phyloP scores from a whole-genome alignment of 805 yeast species.

The Lipomyces spencermartinsiae region DNA sequence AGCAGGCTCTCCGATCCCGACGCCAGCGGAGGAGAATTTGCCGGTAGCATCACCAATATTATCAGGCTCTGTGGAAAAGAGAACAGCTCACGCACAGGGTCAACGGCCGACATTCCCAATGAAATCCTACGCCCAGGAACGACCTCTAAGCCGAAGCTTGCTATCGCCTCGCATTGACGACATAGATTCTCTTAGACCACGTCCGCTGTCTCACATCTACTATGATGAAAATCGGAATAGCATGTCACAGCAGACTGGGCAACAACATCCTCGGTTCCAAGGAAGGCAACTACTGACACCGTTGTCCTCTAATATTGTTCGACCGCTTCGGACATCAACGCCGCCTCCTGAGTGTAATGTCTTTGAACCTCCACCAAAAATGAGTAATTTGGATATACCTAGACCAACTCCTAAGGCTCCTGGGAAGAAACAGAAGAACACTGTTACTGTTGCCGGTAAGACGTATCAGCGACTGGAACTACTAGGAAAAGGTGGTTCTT shows the following conservation, averaged over 20 bases:
- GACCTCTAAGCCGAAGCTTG: conserved; percentile 5
- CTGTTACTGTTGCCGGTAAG: conserved; percentile 51
- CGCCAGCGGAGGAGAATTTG: not conserved
- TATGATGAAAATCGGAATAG: conserved; percentile 24
- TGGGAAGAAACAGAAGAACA: conserved; percentile 40
- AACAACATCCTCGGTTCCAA: conserved; percentile 11
- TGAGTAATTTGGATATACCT: conserved; percentile 35
- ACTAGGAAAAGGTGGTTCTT: conserved; percentile 90
- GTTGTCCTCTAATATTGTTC: conserved; percentile 34
- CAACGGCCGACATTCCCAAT: not conserved
- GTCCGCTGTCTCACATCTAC: conserved; percentile 12
- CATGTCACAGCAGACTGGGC: not conserved
- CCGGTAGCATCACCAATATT: not conserved
- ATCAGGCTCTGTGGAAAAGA: not conserved
- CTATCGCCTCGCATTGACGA: conserved; percentile 12
- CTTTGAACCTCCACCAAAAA: conserved; percentile 38
- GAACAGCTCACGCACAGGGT: not conserved
- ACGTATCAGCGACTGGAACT: conserved; percentile 77
- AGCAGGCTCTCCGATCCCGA: not conserved
- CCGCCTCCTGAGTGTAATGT: conserved; percentile 31
- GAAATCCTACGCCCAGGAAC: not conserved
- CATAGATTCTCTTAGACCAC: conserved; percentile 11
- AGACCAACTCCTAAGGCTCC: conserved; percentile 28
- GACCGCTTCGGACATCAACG: conserved; percentile 34
- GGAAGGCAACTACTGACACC: conserved; percentile 38